A percentile compares a stretch with the other conserved stretches of the same genome.
These are phyloP conservation scores for Haplosporangium gracile DNA, from an alignment of 192 early-diverging fungal species.

Conservation along the genomic window DNA sequence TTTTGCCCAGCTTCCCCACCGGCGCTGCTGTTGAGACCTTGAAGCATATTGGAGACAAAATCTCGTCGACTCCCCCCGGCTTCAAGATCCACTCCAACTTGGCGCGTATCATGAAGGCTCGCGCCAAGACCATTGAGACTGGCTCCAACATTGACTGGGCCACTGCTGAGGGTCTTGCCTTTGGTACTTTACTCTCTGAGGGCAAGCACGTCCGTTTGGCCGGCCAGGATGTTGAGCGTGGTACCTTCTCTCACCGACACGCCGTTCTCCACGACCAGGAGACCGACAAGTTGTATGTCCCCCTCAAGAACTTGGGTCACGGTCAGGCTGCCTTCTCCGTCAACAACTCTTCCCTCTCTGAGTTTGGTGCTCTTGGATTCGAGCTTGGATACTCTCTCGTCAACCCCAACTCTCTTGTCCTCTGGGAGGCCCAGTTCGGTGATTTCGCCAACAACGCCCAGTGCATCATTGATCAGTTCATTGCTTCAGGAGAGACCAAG, in stretches of 20 bases:
- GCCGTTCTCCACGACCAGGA: conserved; percentile 97
- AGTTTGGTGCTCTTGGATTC: conserved; percentile 96
- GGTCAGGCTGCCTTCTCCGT: conserved; percentile 92
- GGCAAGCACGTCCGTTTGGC: conserved; percentile 93
- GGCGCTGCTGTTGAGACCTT: conserved; percentile 80
- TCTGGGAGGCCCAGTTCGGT: conserved; percentile 99
- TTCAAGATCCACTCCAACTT: conserved; percentile 93
- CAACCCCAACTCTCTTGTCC: conserved; percentile 92
- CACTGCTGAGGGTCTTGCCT: conserved; percentile 94
- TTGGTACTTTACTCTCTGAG: conserved; percentile 91
- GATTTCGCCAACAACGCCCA: conserved; percentile 99
- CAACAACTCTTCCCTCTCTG: conserved; percentile 96
- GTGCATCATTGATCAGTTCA: conserved; percentile 98
- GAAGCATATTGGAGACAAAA: conserved; percentile 85
- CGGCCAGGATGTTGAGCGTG: conserved; percentile 99
- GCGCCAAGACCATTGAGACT: conserved; percentile 83
- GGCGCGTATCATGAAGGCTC: conserved; percentile 84
- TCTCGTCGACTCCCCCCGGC: conserved; percentile 83
- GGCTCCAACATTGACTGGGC: conserved; percentile 95
- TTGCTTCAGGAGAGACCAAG: conserved; percentile 96
- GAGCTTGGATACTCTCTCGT: conserved; percentile 97
- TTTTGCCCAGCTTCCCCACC: conserved; percentile 81
- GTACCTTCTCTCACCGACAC: conserved; percentile 99
- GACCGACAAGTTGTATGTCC: conserved; percentile 84
- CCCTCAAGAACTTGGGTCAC: conserved; percentile 88